These are phyloP conservation scores for Stipa capillata DNA, from an alignment of 176 grass and related monocot species.

Conservation along the genomic window DNA sequence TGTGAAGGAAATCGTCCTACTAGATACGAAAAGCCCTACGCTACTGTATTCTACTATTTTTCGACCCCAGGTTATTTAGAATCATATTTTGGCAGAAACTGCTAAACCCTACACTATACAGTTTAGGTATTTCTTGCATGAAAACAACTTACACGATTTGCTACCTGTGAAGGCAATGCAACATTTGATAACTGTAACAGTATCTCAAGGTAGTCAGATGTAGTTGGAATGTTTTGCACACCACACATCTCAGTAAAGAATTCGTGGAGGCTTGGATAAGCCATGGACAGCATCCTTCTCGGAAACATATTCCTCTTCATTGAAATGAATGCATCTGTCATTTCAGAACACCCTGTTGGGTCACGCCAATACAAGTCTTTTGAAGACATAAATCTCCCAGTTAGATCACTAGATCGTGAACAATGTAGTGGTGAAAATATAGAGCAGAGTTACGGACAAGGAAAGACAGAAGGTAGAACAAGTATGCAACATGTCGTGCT, in stretches of 20 bases:
- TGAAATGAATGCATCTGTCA: conserved; percentile 33
- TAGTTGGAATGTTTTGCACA: conserved; percentile 47
- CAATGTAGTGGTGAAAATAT: conserved; percentile 62
- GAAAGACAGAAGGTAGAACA: not conserved
- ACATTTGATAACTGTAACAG: conserved; percentile 51
- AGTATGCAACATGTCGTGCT: not conserved
- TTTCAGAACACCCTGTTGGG: conserved; percentile 72
- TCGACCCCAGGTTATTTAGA: not conserved
- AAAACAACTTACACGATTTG: conserved; percentile 49
- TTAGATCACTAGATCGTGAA: conserved; percentile 25
- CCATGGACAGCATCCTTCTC: conserved; percentile 41
- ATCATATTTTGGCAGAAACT: conserved; percentile 9
- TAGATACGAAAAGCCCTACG: not conserved
- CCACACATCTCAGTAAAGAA: conserved; percentile 65
- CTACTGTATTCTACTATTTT: not conserved
- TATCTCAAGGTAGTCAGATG: conserved; percentile 57
- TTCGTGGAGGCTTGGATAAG: conserved; percentile 63
- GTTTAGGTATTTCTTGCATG: not conserved
- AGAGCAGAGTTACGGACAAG: conserved; percentile 13
- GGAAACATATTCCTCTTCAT: conserved; percentile 24
- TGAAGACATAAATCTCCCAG: conserved; percentile 53
- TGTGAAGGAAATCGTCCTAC: not conserved
- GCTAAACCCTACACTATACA: not conserved
- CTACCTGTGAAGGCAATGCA: conserved; percentile 56
- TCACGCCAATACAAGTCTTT: conserved; percentile 76